phyloP scores from a whole-genome alignment of 75 land plant genomes.

The Selaginella moellendorffii region DNA sequence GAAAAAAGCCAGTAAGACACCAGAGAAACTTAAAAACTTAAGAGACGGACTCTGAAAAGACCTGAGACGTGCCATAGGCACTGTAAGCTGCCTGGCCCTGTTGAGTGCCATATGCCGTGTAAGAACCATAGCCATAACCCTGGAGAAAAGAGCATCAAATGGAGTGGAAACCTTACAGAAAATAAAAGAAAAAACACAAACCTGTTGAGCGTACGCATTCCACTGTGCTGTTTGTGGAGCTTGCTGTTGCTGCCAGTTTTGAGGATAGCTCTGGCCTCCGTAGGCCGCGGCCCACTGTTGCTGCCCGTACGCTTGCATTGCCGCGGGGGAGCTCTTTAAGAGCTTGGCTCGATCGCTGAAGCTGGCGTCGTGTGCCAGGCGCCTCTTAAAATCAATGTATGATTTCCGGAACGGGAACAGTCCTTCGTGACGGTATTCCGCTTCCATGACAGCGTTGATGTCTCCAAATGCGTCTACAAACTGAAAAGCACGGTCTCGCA shows the following conservation, averaged over 20 bases:
- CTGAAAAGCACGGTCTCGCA: constrained; percentile 21
- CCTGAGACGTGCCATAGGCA: not conserved
- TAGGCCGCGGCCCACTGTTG: not conserved
- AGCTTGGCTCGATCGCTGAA: constrained; percentile 59
- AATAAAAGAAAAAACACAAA: not conserved
- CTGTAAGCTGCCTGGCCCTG: not conserved
- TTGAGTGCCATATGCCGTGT: not conserved
- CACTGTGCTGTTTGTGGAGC: constrained; percentile 41
- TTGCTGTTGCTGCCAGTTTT: constrained; percentile 13
- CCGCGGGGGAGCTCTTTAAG: constrained; percentile 35
- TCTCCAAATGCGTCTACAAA: constrained; percentile 87
- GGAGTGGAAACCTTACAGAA: not conserved
- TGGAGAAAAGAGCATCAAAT: not conserved
- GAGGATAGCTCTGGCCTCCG: constrained; percentile 15
- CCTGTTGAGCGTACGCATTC: not conserved
- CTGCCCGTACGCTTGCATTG: not conserved
- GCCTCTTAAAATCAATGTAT: constrained; percentile 44
- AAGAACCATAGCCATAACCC: not conserved
- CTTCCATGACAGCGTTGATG: constrained; percentile 49
- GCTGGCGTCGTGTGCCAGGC: constrained; percentile 47
- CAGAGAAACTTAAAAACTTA: not conserved
- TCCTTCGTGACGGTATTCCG: constrained; percentile 50
- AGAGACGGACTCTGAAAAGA: not conserved
- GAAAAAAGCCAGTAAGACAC: not conserved
- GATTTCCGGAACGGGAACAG: constrained; percentile 46